Evolutionary conservation across 176 grass and related monocot genomes (phyloP), one percentile per base, ranked within the genome.

Genomic region (Musa itinerans): DNA sequence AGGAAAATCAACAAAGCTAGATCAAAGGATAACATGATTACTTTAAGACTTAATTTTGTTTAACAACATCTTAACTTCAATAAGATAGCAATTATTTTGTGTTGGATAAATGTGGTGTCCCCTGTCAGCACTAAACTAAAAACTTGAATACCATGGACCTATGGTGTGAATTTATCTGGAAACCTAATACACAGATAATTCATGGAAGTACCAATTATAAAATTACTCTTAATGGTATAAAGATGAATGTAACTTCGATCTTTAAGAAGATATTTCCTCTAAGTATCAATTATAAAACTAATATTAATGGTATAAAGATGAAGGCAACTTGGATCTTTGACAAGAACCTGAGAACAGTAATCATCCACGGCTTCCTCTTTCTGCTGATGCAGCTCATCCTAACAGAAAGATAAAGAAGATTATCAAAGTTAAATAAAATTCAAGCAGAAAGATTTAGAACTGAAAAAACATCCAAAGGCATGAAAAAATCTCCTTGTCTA

Each of bases 331-430:
- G 48, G 68, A n/a, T 55, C 52, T 21, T 68, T 59, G 34, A 43
- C 34, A 43, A 43, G 34, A 43, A 80, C 94, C 94, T 98, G 94
- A 82, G 94, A 93, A 83, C 95, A 98, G 83, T 98, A 98, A 74
- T 98, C 95, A 87, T 98, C 95, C 81, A 89, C 89, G 76, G 91
- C 95, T 81, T 93, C 95, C 86, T 98, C 90, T 82, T 89, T 98
- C 61, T 86, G 82, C 68, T 98, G 95, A 26, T 88, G 84, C 78
- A 98, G 67, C 75, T 98, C 90, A 87, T 98, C 95, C 95, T 98
- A 50, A 65, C 10, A 8, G n/a, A 89, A 78, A 84, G 43, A 74
- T 84, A 53, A 64, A 85, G 17, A 83, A 43, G 50, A 25, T 12
- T 49, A 71, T 79, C 50, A 81, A 80, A 76, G 24, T 63, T 16